phyloP scores from a whole-genome alignment of 352 stramenopile genomes.

The Pythium dissimile region DNA sequence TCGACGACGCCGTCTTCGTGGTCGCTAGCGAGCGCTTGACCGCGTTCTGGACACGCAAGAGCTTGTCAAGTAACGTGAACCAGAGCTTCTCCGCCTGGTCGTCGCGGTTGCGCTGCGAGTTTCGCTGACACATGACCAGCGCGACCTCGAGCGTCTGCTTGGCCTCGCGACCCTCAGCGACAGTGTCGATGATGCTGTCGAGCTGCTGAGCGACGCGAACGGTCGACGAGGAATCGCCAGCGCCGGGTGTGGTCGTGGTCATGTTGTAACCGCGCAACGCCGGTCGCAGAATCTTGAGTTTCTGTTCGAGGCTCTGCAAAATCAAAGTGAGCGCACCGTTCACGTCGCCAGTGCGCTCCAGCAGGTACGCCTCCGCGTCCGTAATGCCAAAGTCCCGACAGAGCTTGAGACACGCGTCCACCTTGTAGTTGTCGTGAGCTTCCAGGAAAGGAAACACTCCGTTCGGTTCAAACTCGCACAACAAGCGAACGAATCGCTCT shows the following conservation, averaged over 20 bases:
- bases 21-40: conserved; percentile 86
- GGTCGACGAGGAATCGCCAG: conserved; percentile 18
- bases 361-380: conserved; percentile 88
- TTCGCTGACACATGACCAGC: conserved; percentile 93
- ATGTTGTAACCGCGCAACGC: conserved; percentile 77
- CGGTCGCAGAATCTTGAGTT: conserved; percentile 89
- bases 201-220: conserved; percentile 40
- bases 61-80: conserved; percentile 93
- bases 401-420: conserved; percentile 77
- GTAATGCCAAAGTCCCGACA: conserved; percentile 86
- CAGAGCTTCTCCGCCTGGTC: conserved; percentile 92
- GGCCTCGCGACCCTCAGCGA: conserved; percentile 69
- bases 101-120: conserved; percentile 81
- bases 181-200: conserved; percentile 81
- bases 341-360: conserved; percentile 92
- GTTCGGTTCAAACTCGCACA: conserved; percentile 77
- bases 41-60: conserved; percentile 91
- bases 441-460: conserved; percentile 80
- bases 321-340: conserved; percentile 92
- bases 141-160: conserved; percentile 90
- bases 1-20: conserved; percentile 39
- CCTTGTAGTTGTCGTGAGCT: conserved; percentile 86
- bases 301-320: conserved; percentile 90
- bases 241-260: conserved; percentile 29
- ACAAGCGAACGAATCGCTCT: conserved; percentile 74